Conservation (phyloP, 306 rosid genomes). For the Citrullus colocynthis region DNA sequence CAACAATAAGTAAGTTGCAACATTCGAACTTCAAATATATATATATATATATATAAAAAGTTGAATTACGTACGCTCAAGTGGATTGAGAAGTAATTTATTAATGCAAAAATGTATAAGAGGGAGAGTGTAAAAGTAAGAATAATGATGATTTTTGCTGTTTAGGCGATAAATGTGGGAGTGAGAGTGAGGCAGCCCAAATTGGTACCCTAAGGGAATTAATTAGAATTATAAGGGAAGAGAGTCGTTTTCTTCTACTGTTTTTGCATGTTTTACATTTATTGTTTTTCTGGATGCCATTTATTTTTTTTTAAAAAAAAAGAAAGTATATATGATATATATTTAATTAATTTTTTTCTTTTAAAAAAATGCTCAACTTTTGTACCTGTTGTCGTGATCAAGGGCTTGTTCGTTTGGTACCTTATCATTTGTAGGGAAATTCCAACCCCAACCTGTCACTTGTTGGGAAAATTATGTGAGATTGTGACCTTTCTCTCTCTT, state of each 20-base stretch:
- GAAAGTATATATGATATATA: too few relatives aligned
- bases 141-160: neutral
- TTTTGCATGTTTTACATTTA: conserved; percentile 12
- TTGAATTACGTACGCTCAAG: too few relatives aligned
- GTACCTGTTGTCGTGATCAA: neutral
- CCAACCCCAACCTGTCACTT: conserved; percentile 9
- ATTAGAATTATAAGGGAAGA: neutral
- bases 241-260: conserved; percentile 5
- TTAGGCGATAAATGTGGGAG: neutral
- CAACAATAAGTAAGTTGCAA: too few relatives aligned
- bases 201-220: neutral
- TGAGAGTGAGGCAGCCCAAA: neutral
- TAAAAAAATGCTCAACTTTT: too few relatives aligned
- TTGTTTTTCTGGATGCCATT: neutral
- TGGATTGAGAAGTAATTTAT: too few relatives aligned
- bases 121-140: neutral
- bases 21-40: too few relatives aligned
- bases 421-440: conserved; percentile 9
- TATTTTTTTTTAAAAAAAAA: neutral
- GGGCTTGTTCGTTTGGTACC: neutral
- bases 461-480: conserved; percentile 2
- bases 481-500: neutral
- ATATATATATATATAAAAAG: too few relatives aligned
- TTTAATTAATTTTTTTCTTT: too few relatives aligned
- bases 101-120: too few relatives aligned